phyloP scores from a whole-genome alignment of 495 filamentous ascomycete species.

The Glonium stellatum region DNA sequence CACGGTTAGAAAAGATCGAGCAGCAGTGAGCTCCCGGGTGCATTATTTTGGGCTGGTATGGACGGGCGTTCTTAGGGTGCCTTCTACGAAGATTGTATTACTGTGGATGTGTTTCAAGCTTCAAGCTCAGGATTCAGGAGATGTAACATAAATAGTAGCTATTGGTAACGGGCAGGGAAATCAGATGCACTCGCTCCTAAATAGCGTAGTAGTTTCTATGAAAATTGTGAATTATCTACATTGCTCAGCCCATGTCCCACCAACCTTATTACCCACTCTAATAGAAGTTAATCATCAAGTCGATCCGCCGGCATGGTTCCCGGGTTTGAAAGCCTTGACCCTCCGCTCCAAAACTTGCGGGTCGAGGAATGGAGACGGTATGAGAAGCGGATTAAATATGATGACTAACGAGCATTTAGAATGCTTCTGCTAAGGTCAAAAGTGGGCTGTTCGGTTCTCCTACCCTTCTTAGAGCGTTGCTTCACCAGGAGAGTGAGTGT shows the following conservation, averaged over 20 bases:
- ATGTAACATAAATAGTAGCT: neutral
- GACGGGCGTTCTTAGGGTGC: neutral
- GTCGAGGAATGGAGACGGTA: slow-evolving; percentile 19
- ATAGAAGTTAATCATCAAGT: neutral
- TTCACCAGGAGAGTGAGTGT: too few species aligned
- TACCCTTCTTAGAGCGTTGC: too few species aligned
- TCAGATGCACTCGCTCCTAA: too few species aligned
- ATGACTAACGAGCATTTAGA: slow-evolving; percentile 1
- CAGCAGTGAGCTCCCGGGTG: neutral
- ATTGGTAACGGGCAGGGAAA: too few species aligned
- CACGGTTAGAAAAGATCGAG: neutral
- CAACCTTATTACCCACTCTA: neutral
- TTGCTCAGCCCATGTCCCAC: neutral
- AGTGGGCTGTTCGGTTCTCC: too few species aligned
- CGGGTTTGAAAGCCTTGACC: slow-evolving; percentile 1
- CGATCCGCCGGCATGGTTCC: neutral
- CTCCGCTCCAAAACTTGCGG: slow-evolving; percentile 14
- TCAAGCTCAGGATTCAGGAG: neutral
- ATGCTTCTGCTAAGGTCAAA: neutral
- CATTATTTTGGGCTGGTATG: neutral
- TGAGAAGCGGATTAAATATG: slow-evolving; percentile 10
- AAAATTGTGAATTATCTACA: too few species aligned
- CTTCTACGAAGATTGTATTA: neutral
- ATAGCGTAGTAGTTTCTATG: too few species aligned
- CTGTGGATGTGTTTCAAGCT: neutral